Base-by-base conservation (phyloP, 352 stramenopile genomes). In the Globisporangium heterothallicum region DNA sequence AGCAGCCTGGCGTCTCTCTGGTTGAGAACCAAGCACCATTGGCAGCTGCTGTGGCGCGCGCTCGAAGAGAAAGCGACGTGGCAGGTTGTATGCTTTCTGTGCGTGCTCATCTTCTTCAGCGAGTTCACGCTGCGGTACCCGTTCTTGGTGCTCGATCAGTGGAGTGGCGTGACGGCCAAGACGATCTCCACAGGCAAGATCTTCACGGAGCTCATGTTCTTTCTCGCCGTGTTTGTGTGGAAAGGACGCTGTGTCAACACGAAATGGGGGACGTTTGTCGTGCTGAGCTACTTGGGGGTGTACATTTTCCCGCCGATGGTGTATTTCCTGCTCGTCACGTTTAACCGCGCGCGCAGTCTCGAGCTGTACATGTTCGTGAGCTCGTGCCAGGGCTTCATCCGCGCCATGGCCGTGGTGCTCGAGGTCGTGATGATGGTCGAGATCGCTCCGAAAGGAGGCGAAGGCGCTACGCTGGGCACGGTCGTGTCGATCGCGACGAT, bases 41-140 rank as follows among this genome's bases (percentile, higher is more conserved):
- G 64, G 66, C 50, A 61, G 42, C 48, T 67, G 1, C 64, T 78
- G 24, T 70, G 67, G 26, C 55, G 30, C 12, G 56, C 64, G 12
- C 42, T 80, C 24, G 52, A 58, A 34, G 72, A 65, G 45, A 61
- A 74, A 24, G 66, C 67, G 6, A 78, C 64, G 22, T 75, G 67
- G 16, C 62, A 70, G 7, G 56, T 80, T 19, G 59, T 66, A 14
- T 53, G 57, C 6, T 80, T 75, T 48, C 58, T 78, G 14, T 64
- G 73, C 29, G 56, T 70, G 13, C 78, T 74, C 46, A 61, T 80
- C 36, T 69, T 80, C 50, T 70, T 80, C 42, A 68, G 56, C 21
- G 70, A 80, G 42, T 80, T 80, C 42, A 72, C 70, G 6, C 43
- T 80, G 7, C 66, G 57, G 29, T 80, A 80, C 40, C 61, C 70